Evolutionary conservation across 2,329 filamentous ascomycete genomes (phyloP).

Genomic region (Aureobasidium zeae): DNA sequence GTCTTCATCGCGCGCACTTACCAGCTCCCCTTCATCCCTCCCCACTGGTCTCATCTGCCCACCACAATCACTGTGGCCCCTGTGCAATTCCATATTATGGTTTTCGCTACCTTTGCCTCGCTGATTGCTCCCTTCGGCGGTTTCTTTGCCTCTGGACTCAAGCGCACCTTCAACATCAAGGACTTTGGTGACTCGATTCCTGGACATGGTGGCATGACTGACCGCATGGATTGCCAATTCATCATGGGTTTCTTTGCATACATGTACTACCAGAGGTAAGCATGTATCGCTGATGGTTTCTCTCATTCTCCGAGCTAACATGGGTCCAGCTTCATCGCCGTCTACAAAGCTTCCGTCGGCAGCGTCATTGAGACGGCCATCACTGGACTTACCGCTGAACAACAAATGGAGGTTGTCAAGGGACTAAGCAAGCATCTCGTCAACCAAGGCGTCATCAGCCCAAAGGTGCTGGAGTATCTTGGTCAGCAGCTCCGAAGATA

Average conservation of each 20-base stretch:
- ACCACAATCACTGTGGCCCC: conserved; percentile 68
- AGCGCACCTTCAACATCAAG: conserved; percentile 99
- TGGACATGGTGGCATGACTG: conserved; percentile 94
- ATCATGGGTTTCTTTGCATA: conserved; percentile 99
- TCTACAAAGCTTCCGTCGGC: conserved; percentile 76
- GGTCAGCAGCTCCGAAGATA: conserved; percentile 22
- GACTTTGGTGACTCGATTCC: conserved; percentile 98
- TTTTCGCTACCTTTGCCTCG: conserved; percentile 87
- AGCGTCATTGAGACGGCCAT: conserved; percentile 86
- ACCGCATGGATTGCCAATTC: conserved; percentile 99
- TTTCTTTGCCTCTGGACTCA: conserved; percentile 95
- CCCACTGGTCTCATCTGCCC: conserved; percentile 61
- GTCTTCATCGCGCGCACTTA: conserved; percentile 77
- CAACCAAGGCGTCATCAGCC: conserved; percentile 50
- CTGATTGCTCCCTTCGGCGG: conserved; percentile 95
- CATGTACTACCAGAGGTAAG: conserved; percentile 75
- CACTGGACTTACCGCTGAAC: conserved; percentile 73
- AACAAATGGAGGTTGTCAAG: conserved; percentile 73
- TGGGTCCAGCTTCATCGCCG: conserved; percentile 67
- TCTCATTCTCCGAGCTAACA: background rate
- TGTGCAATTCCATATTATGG: conserved; percentile 86
- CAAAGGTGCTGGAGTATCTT: conserved; percentile 39
- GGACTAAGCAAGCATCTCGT: conserved; percentile 55
- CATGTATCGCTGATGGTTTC: no score
- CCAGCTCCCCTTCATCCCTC: conserved; percentile 47